A percentile compares a stretch with the other conserved stretches of the same genome.
phyloP scores from a whole-genome alignment of 257 asterid species.

The Solanum rostratum region DNA sequence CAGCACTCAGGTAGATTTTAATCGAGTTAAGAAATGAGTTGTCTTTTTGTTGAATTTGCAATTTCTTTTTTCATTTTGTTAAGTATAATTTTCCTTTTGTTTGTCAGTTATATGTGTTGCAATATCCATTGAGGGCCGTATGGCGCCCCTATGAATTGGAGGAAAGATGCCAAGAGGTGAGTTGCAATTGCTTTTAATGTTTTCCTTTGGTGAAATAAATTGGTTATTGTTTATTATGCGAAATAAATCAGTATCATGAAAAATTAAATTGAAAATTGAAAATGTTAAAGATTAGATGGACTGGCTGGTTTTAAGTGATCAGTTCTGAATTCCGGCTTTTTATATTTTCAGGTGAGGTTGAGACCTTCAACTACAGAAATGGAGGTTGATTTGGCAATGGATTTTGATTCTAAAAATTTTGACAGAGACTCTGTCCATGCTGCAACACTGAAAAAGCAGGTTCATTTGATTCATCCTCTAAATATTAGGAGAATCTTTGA shows the following conservation, averaged over 20 bases:
- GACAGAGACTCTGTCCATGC: slow-evolving; percentile 33
- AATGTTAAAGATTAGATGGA: background rate
- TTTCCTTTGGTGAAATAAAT: background rate
- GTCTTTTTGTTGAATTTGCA: background rate
- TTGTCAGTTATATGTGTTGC: slow-evolving; percentile 56
- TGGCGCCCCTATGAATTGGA: slow-evolving; percentile 90
- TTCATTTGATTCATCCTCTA: background rate
- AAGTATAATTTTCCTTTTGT: background rate
- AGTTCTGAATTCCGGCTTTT: background rate
- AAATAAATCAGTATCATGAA: background rate
- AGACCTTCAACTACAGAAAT: slow-evolving; percentile 41
- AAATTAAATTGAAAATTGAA: background rate
- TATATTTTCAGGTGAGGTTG: slow-evolving; percentile 60
- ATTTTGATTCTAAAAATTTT: slow-evolving; percentile 52
- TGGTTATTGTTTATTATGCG: background rate
- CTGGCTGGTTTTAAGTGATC: background rate
- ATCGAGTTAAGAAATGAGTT: background rate
- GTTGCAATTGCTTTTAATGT: background rate
- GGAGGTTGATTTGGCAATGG: slow-evolving; percentile 71
- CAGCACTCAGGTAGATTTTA: slow-evolving; percentile 25
- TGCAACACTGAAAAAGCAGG: slow-evolving; percentile 47
- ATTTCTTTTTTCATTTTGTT: background rate
- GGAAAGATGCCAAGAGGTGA: slow-evolving; percentile 60
- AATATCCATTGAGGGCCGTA: slow-evolving; percentile 59
- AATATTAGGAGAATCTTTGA: background rate